Conservation (phyloP, 1,139 yeast species). For the Pichia sp. region DNA sequence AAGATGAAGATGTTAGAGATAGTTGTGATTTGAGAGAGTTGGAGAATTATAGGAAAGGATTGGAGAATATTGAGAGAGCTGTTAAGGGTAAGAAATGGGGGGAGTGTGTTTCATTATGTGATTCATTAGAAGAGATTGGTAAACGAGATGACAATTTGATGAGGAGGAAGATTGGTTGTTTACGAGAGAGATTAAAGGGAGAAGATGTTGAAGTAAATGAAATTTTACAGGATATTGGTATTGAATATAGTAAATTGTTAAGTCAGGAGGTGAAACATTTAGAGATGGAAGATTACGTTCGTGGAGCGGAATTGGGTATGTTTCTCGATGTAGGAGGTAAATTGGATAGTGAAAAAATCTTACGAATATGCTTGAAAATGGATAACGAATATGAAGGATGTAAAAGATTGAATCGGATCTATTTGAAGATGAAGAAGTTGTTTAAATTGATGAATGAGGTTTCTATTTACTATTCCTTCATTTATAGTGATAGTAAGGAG, state of each 20-base stretch:
- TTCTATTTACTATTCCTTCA: conserved; percentile 25
- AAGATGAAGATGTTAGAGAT: conserved; percentile 31
- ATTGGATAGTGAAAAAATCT: conserved; percentile 21
- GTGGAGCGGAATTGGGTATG: conserved; percentile 21
- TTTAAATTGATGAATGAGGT: conserved; percentile 20
- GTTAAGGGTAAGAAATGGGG: conserved; percentile 14
- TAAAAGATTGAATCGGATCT: conserved; percentile 41
- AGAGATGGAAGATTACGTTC: conserved; percentile 17
- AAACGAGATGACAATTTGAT: conserved; percentile 26
- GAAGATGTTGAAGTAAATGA: conserved; percentile 13
- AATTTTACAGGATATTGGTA: conserved; percentile 18
- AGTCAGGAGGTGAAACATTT: conserved; percentile 15
- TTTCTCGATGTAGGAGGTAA: conserved; percentile 17
- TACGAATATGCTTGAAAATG: conserved; percentile 49
- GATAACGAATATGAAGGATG: conserved; percentile 62
- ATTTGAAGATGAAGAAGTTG: conserved; percentile 20
- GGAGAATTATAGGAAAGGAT: neutral
- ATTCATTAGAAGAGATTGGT: conserved; percentile 24
- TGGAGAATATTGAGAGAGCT: neutral
- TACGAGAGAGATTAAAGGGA: conserved; percentile 3
- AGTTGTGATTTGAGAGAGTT: conserved; percentile 37
- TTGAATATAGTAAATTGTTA: conserved; percentile 21
- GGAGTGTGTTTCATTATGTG: conserved; percentile 23
- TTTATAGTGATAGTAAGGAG: conserved; percentile 22
- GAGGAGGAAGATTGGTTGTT: conserved; percentile 25